Conservation (phyloP, 1,284 basidiomycete genomes). For the Ceratobasidium sp. region DNA sequence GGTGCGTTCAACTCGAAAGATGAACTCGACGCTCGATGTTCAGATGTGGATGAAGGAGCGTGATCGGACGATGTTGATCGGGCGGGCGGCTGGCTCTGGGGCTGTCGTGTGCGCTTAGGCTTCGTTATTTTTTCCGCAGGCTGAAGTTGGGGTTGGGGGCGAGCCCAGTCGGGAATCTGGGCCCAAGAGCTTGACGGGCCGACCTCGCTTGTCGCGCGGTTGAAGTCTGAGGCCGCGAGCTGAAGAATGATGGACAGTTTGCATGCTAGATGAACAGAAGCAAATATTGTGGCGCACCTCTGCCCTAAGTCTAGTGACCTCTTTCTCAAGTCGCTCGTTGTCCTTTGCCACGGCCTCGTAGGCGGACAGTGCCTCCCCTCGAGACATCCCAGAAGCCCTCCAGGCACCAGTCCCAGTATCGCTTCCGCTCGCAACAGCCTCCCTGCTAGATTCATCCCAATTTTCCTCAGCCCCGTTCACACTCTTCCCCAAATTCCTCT, state of each 20-base stretch:
- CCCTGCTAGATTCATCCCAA: not conserved
- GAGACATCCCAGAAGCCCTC: slow-evolving; percentile 21
- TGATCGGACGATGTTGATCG: slow-evolving; percentile 25
- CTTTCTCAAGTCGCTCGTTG: slow-evolving; percentile 34
- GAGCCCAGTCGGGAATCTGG: slow-evolving; percentile 36
- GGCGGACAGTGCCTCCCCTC: slow-evolving; percentile 24
- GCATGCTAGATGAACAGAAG: too few relatives aligned
- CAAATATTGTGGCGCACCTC: slow-evolving; percentile 16
- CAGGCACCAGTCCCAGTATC: not conserved
- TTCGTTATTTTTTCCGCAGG: not conserved
- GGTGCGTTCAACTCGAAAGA: slow-evolving; percentile 7
- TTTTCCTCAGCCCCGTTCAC: not conserved
- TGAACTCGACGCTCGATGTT: slow-evolving; percentile 20
- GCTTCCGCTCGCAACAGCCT: slow-evolving; percentile 16
- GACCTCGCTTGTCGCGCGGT: slow-evolving; percentile 36
- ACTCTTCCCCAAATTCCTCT: slow-evolving; percentile 22
- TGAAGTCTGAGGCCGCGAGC: slow-evolving; percentile 28
- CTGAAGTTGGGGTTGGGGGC: slow-evolving; percentile 19
- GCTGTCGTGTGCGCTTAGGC: not conserved
- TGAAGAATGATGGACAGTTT: not conserved
- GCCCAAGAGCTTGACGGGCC: slow-evolving; percentile 32
- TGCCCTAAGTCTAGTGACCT: slow-evolving; percentile 16
- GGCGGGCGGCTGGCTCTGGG: slow-evolving; percentile 3
- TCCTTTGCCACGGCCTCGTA: slow-evolving; percentile 29
- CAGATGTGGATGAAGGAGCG: slow-evolving; percentile 27